Percentiles rank a stretch among this genome's conserved stretches.
Evolutionary conservation across 164 flowering plant species (phyloP).

Genomic region (Magnolia officinalis): DNA sequence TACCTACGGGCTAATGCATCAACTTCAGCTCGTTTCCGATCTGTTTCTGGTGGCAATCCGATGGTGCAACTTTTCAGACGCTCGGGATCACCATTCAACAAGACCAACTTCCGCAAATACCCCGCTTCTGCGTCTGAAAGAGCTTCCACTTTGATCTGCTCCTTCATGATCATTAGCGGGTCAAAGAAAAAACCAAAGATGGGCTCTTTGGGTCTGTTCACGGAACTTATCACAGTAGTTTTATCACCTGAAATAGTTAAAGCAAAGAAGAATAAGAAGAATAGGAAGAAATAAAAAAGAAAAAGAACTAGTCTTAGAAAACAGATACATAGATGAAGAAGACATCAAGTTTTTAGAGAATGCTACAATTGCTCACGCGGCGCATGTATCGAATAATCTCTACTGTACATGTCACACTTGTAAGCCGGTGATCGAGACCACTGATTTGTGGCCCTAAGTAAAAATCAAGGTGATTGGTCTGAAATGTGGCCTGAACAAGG

Average conservation of each 20-base stretch:
- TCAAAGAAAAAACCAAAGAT: slow-evolving; percentile 78
- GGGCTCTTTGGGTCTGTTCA: slow-evolving; percentile 72
- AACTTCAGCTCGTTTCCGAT: slow-evolving; percentile 65
- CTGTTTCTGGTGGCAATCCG: slow-evolving; percentile 51
- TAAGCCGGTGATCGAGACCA: background rate
- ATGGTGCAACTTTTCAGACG: slow-evolving; percentile 44
- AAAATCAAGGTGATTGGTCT: background rate
- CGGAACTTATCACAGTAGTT: slow-evolving; percentile 56
- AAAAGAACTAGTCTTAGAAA: background rate
- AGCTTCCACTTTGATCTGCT: slow-evolving; percentile 72
- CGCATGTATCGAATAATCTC: background rate
- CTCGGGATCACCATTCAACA: slow-evolving; percentile 51
- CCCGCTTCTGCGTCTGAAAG: slow-evolving; percentile 69
- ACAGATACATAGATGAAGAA: background rate
- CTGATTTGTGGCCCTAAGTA: background rate
- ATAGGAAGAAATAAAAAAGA: background rate
- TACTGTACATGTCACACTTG: background rate
- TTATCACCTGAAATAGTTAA: slow-evolving; percentile 43
- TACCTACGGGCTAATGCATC: slow-evolving; percentile 89
- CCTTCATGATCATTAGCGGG: slow-evolving; percentile 78
- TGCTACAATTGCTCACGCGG: background rate
- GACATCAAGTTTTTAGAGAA: background rate
- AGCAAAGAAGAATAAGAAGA: background rate
- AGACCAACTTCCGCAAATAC: slow-evolving; percentile 61
- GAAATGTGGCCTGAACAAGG: background rate